Evolutionary conservation across 495 filamentous ascomycete species (phyloP), one percentile per base, ranked within the genome.

Genomic region (Umbilicaria muhlenbergii): DNA sequence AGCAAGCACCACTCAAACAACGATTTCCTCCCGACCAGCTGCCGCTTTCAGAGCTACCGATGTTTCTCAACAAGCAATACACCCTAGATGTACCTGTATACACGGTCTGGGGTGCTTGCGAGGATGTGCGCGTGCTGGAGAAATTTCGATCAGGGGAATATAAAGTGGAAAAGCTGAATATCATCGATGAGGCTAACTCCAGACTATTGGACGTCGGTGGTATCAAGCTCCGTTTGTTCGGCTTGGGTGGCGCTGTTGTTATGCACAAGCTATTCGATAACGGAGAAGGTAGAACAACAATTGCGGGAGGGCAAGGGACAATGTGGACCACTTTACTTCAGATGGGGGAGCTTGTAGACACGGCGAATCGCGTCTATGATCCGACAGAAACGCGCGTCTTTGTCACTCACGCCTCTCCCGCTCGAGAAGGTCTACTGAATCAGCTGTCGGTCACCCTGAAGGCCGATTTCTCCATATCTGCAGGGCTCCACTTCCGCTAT

Each of bases 201-300:
- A 80, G 91, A 62, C 66, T 96, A 43, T 67, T 99, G 43, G 92
- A 99, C 59, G 72, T 94, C 38, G 91, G 89, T 48, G 91, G 92
- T 45, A 83, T 99, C 15, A 95, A 94, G 75, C 77, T 99, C 39
- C 85, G 92, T 52, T 70, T 99, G 44, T 74, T 99, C 16, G 92
- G 92, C 42, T 63, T 99, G 39, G 92, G 92, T 42, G 91, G 92
- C 51, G 92, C 92, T 0, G 89, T 99, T 0, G 92, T 99, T 19
- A 99, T 99, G 92, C 92, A 99, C 69, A 99, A 99, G 70, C 76
- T 99, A 8, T 99, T 99, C 57, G 92, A 99, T 59, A 99, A 96
- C 53, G 92, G 92, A 24, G 92, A 99, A 55, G 92, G 92, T 41
- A 78, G 87, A 58, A 99, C 92, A 31, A 96, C 92, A 0, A 96